Evolutionary conservation across 345 rosid genomes (phyloP).

Genomic region (Carallia brachiata): DNA sequence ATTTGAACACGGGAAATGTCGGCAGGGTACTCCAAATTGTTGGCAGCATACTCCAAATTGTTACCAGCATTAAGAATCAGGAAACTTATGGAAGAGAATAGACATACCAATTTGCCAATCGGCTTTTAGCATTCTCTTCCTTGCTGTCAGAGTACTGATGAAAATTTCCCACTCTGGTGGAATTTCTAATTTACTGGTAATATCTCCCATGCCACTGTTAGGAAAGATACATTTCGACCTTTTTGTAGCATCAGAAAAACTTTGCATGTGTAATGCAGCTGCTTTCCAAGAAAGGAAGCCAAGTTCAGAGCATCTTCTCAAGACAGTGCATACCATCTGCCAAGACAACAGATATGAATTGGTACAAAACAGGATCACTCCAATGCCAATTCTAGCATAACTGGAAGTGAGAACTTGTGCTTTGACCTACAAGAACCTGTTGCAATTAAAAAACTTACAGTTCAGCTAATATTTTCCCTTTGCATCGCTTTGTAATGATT

Average conservation of each 20-base stretch:
- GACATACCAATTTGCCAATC: conserved; percentile 62
- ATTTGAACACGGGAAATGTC: conserved; percentile 15
- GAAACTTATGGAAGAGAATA: no score
- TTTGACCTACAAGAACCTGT: conserved; percentile 21
- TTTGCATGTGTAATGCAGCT: conserved; percentile 47
- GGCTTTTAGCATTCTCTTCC: conserved; percentile 49
- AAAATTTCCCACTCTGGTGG: conserved; percentile 73
- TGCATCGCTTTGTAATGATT: conserved; percentile 80
- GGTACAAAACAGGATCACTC: not conserved
- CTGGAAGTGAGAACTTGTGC: not conserved
- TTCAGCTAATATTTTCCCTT: conserved; percentile 80
- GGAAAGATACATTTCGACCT: conserved; percentile 17
- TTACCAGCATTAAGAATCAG: not conserved
- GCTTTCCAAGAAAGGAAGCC: conserved; percentile 78
- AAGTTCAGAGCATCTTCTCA: conserved; percentile 55
- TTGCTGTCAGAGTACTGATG: conserved; percentile 43
- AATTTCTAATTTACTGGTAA: conserved; percentile 31
- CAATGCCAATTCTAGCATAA: conserved; percentile 12
- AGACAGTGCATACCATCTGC: conserved; percentile 74
- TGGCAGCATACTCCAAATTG: not conserved
- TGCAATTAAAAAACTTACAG: conserved; percentile 37
- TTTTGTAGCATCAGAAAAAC: conserved; percentile 31
- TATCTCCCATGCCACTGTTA: conserved; percentile 28
- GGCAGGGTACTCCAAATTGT: not conserved
- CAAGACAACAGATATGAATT: conserved; percentile 14